These are phyloP conservation scores for Stephania cephalantha DNA, from an alignment of 164 flowering plant species.

Conservation along the genomic window DNA sequence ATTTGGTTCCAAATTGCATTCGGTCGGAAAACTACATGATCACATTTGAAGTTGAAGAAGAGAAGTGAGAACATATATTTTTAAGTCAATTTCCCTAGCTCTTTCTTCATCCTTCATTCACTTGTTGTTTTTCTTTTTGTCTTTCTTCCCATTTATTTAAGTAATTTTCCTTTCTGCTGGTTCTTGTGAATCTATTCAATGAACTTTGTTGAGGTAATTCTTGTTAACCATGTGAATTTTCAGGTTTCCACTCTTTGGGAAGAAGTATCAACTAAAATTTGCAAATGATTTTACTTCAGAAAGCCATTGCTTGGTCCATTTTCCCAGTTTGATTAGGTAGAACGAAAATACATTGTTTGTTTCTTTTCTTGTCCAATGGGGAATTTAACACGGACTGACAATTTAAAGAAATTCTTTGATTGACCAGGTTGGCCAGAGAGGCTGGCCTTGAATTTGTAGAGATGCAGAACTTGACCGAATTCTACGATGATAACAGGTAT, in stretches of 20 bases:
- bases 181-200: background rate
- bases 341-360: background rate
- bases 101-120: background rate
- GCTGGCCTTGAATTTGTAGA: slow-evolving; percentile 93
- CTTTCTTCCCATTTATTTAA: background rate
- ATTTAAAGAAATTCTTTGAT: background rate
- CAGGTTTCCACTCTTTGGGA: slow-evolving; percentile 96
- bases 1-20: slow-evolving; percentile 78
- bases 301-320: slow-evolving; percentile 88
- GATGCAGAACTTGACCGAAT: slow-evolving; percentile 89
- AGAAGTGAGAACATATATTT: slow-evolving; percentile 47
- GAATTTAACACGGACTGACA: slow-evolving; percentile 1
- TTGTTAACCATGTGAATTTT: slow-evolving; percentile 9
- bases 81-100: no score
- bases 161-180: background rate
- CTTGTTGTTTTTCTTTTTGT: background rate
- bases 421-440: slow-evolving; percentile 89
- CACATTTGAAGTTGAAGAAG: slow-evolving; percentile 96
- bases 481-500: slow-evolving; percentile 97
- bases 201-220: background rate
- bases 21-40: slow-evolving; percentile 89
- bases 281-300: slow-evolving; percentile 67
- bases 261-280: slow-evolving; percentile 86
- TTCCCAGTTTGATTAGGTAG: slow-evolving; percentile 94
- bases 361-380: background rate